Evolutionary conservation across 305 asterid genomes (phyloP).

Genomic region (Fraxinus ornus): DNA sequence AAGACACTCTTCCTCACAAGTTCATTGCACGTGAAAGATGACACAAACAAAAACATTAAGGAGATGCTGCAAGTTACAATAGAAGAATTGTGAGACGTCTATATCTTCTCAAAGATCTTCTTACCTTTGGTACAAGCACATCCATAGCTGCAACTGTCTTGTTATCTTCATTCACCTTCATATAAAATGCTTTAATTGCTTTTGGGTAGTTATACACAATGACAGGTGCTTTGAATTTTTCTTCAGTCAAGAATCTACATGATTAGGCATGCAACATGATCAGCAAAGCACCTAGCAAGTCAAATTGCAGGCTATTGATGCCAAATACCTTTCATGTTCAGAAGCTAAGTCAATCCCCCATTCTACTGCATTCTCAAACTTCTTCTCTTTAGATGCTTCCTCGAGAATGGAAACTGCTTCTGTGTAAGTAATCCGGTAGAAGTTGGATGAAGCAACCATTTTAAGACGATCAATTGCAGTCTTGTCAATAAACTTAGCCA

Average conservation of each 20-base stretch:
- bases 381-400: slow-evolving; percentile 68
- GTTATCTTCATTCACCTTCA: slow-evolving; percentile 90
- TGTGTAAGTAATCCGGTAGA: slow-evolving; percentile 72
- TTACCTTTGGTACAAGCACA: slow-evolving; percentile 98
- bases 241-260: slow-evolving; percentile 84
- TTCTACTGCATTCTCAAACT: slow-evolving; percentile 83
- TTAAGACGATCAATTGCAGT: slow-evolving; percentile 68
- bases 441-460: slow-evolving; percentile 76
- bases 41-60: background rate
- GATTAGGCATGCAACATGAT: background rate
- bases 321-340: slow-evolving; percentile 78
- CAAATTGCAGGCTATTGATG: background rate
- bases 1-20: slow-evolving; percentile 6
- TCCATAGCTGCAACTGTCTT: slow-evolving; percentile 99
- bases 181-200: slow-evolving; percentile 86
- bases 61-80: background rate
- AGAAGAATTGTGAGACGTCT: background rate
- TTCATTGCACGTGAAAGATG: background rate
- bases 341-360: slow-evolving; percentile 98
- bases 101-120: background rate
- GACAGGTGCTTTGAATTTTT: slow-evolving; percentile 78
- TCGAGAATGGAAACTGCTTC: slow-evolving; percentile 77
- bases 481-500: slow-evolving; percentile 59
- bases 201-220: slow-evolving; percentile 96
- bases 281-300: background rate